Evolutionary conservation across 257 asterid species (phyloP).

Genomic region (Datura wrightii): DNA sequence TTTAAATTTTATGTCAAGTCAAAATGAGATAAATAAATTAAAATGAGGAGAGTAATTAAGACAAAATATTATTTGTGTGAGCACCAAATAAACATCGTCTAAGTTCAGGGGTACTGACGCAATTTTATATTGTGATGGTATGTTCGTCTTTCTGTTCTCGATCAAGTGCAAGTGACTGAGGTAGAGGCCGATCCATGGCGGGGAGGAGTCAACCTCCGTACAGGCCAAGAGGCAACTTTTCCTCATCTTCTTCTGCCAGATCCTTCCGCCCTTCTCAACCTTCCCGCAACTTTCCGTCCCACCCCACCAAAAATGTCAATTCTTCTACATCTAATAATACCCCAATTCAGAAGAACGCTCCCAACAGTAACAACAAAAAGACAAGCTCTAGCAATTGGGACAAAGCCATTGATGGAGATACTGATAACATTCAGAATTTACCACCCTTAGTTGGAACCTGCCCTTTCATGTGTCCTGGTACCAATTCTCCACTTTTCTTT

Average conservation of each 20-base stretch:
- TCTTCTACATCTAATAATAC: conserved; percentile 33
- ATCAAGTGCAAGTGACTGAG: neutral
- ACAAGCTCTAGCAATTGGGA: conserved; percentile 29
- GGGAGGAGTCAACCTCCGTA: conserved; percentile 26
- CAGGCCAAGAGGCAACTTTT: conserved; percentile 8
- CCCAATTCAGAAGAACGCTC: conserved; percentile 21
- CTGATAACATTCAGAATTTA: conserved; percentile 36
- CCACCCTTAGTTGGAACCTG: conserved; percentile 73
- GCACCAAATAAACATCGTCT: too few species aligned
- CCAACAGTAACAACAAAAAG: conserved; percentile 30
- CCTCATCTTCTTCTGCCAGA: conserved; percentile 31
- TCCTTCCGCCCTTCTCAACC: conserved; percentile 22
- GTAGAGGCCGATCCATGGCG: conserved; percentile 24
- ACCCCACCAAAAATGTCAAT: conserved; percentile 27
- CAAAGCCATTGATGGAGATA: conserved; percentile 38
- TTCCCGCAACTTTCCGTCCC: conserved; percentile 26
- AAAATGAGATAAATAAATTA: too few species aligned
- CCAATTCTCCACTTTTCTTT: neutral
- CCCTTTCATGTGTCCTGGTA: conserved; percentile 94
- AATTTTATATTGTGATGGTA: too few species aligned
- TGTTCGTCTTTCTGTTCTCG: neutral
- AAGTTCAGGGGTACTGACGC: neutral
- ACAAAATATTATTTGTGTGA: too few species aligned
- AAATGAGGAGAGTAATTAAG: too few species aligned
- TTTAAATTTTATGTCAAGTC: too few species aligned